phyloP scores from a whole-genome alignment of 1,284 basidiomycete genomes.

The Trametes sp. region DNA sequence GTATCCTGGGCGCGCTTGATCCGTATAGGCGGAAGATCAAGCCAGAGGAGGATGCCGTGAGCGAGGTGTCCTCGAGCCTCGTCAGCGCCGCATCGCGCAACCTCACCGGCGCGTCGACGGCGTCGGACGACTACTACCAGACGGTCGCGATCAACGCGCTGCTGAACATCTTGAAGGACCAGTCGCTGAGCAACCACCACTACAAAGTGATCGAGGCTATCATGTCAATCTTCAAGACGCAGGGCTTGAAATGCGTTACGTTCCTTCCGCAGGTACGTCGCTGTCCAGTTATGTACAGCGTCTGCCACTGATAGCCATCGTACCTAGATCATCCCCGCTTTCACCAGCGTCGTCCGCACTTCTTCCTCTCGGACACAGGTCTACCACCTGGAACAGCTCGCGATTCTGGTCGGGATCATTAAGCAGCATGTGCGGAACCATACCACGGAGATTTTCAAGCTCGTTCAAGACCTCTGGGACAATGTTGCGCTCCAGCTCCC shows the following conservation, averaged over 20 bases:
- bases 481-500: constrained; percentile 88
- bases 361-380: constrained; percentile 88
- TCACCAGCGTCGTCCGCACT: constrained; percentile 87
- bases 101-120: constrained; percentile 50
- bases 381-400: constrained; percentile 96
- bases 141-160: constrained; percentile 94
- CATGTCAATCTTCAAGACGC: constrained; percentile 99
- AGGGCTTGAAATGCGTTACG: constrained; percentile 95
- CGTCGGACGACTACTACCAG: constrained; percentile 96
- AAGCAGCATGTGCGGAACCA: constrained; percentile 98
- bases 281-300: not conserved
- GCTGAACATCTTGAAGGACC: constrained; percentile 89
- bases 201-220: constrained; percentile 97
- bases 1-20: constrained; percentile 97
- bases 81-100: constrained; percentile 56
- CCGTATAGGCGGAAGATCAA: constrained; percentile 92
- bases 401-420: constrained; percentile 96
- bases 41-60: constrained; percentile 79
- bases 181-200: constrained; percentile 86
- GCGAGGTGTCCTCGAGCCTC: constrained; percentile 71
- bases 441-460: constrained; percentile 81
- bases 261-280: constrained; percentile 88
- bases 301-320: constrained; percentile 20
- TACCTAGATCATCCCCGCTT: constrained; percentile 94
- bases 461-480: constrained; percentile 92